Percentiles rank a stretch among this genome's conserved stretches.
Conservation (phyloP, 768 basidiomycete species). For the Botryobasidium botryosum region DNA sequence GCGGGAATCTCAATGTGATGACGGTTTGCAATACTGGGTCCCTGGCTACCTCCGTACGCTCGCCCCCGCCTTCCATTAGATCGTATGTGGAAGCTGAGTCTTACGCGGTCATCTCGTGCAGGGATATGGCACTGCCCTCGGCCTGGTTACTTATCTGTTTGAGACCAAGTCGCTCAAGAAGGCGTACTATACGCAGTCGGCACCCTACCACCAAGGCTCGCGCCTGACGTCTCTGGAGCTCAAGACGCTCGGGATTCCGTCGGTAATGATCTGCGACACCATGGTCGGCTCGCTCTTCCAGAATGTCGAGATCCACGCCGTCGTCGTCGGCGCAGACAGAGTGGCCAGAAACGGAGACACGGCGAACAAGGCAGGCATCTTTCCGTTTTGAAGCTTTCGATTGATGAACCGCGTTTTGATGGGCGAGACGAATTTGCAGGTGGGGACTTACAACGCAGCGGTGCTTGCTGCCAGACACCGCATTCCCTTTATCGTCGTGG, state of each 20-base stretch:
- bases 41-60: conserved; percentile 73
- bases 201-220: conserved; percentile 76
- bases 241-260: conserved; percentile 64
- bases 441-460: conserved; percentile 94
- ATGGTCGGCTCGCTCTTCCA: conserved; percentile 96
- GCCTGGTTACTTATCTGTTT: conserved; percentile 80
- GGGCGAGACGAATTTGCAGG: conserved; percentile 20
- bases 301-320: conserved; percentile 64
- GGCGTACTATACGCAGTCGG: conserved; percentile 87
- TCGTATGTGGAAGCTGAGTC: neutral
- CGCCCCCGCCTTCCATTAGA: neutral
- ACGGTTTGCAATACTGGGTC: conserved; percentile 98
- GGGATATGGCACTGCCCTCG: conserved; percentile 93
- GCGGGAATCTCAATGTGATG: conserved; percentile 50
- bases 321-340: conserved; percentile 75
- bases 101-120: conserved; percentile 19
- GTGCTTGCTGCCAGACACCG: conserved; percentile 75
- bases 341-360: conserved; percentile 91
- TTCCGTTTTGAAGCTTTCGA: no score
- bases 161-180: conserved; percentile 58
- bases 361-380: conserved; percentile 68
- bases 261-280: conserved; percentile 91
- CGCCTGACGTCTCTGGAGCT: conserved; percentile 81
- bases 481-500: conserved; percentile 86
- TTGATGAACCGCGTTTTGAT: neutral